Percentiles rank a stretch among this genome's conserved stretches.
Conservation (phyloP, 345 rosid genomes). For the Eutrema yunnanense region DNA sequence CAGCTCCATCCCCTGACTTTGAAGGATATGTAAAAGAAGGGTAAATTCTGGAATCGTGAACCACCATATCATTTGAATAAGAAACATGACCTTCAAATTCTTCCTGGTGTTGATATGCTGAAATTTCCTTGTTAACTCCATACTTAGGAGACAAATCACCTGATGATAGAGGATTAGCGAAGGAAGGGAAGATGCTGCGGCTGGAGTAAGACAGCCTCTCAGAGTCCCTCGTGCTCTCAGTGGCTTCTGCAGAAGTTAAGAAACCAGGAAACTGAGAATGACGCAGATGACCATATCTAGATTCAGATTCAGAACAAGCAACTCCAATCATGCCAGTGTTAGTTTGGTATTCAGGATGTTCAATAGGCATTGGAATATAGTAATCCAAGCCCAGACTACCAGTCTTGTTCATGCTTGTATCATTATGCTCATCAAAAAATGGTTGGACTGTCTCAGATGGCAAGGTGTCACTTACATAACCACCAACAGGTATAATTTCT, state of each 20-base stretch:
- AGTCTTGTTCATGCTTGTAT: constrained; percentile 7
- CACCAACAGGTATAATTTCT: constrained; percentile 18
- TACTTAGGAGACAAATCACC: constrained; percentile 9
- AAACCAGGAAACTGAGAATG: constrained; percentile 22
- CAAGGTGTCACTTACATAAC: constrained; percentile 14
- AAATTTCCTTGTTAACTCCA: not conserved
- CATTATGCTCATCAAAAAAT: constrained; percentile 15
- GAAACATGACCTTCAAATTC: constrained; percentile 4
- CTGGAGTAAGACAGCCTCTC: constrained; percentile 23
- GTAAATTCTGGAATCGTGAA: constrained; percentile 10
- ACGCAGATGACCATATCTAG: not conserved
- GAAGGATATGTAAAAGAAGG: constrained; percentile 23
- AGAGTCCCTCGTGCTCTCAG: constrained; percentile 3
- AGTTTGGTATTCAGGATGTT: constrained; percentile 13
- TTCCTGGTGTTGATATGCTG: constrained; percentile 16
- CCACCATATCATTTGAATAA: not conserved
- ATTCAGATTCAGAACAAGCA: constrained; percentile 18
- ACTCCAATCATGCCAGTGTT: constrained; percentile 3
- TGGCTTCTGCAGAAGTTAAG: not conserved
- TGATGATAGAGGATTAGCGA: constrained; percentile 6
- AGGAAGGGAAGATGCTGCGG: constrained; percentile 28
- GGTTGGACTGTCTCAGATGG: constrained; percentile 20
- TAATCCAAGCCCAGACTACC: constrained; percentile 1
- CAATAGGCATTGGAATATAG: constrained; percentile 20
- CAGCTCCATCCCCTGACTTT: constrained; percentile 7